These are phyloP conservation scores for Pythium oligandrum DNA, from an alignment of 352 stramenopile species.

Conservation along the genomic window DNA sequence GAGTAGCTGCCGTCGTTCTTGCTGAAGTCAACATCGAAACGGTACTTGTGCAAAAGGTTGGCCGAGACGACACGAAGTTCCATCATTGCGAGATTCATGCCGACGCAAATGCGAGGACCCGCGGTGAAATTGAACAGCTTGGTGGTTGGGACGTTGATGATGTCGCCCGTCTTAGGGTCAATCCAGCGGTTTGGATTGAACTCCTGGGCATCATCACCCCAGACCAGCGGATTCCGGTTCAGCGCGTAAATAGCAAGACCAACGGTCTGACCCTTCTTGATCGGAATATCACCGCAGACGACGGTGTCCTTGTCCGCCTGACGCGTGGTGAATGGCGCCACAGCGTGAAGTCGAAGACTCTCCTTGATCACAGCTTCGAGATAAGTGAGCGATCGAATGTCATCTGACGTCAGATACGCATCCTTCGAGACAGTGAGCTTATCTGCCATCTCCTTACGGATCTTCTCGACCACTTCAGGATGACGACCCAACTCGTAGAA, in stretches of 20 bases:
- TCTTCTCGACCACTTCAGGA: constrained; percentile 35
- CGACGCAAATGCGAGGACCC: no score
- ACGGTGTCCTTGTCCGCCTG: constrained; percentile 48
- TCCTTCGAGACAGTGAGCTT: constrained; percentile 2
- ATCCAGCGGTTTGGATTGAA: constrained; percentile 52
- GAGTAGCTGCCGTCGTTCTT: not conserved
- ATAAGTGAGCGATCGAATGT: constrained; percentile 47
- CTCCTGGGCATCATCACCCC: constrained; percentile 39
- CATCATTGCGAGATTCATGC: no score
- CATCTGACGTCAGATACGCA: constrained; percentile 31
- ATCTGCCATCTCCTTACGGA: constrained; percentile 34
- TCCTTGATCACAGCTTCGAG: constrained; percentile 47
- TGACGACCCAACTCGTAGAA: constrained; percentile 60
- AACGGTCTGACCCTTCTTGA: constrained; percentile 18
- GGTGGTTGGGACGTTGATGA: no score
- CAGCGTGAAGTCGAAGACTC: constrained; percentile 48
- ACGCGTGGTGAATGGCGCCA: constrained; percentile 54
- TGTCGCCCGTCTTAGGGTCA: constrained; percentile 3
- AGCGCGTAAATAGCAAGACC: constrained; percentile 27
- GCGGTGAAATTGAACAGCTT: no score
- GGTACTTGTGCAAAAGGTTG: no score
- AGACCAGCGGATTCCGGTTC: constrained; percentile 19
- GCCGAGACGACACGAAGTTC: no score
- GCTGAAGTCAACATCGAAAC: no score
- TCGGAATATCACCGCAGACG: constrained; percentile 18